Base-by-base conservation (phyloP, 768 basidiomycete genomes). In the Pleurotus giganteus region DNA sequence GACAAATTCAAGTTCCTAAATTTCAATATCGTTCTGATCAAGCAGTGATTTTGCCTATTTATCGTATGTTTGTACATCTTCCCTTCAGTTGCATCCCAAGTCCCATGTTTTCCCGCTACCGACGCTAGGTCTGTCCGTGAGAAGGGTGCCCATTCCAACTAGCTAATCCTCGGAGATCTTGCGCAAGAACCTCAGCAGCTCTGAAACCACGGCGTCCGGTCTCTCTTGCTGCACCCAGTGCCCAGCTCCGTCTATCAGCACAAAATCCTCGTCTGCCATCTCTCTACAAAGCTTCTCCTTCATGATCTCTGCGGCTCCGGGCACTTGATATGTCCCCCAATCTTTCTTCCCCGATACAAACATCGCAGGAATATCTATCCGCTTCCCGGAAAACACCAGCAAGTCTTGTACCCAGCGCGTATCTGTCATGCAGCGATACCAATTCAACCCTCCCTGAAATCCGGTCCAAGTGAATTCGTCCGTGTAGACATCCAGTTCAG, bases 211-310 rank as follows among this genome's bases (percentile, higher is more conserved):
- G 15, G 24, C 29, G 12, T 53, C 52, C 19, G 52, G 75, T 26
- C 71, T 58, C 61, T 85, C 84, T 61, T 85, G 82, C 62, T 82
- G 83, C 15, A 79, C 81, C 84, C 84, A 85, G 65, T 85, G 85
- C 0, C 84, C 85, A 0, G 82, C 83, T 3, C 76, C 78, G 2
- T 76, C 68, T 7, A 85, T 66, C 39, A 86, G 56, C n/a, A 82
- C 73, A 28, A 83, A 71, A 29, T 78, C 74, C 29, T 78, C 73
- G 31, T 69, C 66, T 19, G 59, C 59, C 74, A 81, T 79, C 19
- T 59, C 60, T 42, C 31, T 36, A 58, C 70, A 76, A 2, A 63
- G 58, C 29, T 64, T 64, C 21, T 62, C 61, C 19, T 61, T 68
- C 84, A 84, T 80, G 62, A 66, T 67, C 34, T 79, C 75, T 28